Evolutionary conservation across 2,329 filamentous ascomycete species (phyloP).

Genomic region (Metarhizium guizhouense): DNA sequence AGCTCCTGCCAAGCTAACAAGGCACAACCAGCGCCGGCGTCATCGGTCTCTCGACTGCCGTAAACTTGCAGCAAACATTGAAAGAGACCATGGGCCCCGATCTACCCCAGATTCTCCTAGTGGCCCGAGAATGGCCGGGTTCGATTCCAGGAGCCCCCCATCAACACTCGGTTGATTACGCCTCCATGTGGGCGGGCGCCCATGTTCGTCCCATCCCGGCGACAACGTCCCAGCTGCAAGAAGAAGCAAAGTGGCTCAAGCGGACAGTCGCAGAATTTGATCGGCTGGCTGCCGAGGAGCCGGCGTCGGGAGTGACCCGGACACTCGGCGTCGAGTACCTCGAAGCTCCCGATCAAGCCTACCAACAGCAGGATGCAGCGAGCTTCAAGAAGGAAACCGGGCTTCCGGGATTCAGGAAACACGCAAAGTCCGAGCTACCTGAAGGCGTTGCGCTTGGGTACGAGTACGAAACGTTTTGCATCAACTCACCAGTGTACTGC

Average conservation of each 20-base stretch:
- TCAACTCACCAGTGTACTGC: constrained; percentile 47
- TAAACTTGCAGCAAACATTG: constrained; percentile 29
- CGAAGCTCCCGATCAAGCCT: constrained; percentile 32
- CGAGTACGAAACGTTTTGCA: constrained; percentile 45
- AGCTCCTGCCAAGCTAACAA: neutral
- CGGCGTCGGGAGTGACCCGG: constrained; percentile 36
- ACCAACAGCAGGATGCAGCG: constrained; percentile 20
- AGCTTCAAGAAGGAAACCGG: constrained; percentile 20
- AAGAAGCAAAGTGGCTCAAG: constrained; percentile 24
- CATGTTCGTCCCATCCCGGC: constrained; percentile 43
- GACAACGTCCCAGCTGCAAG: constrained; percentile 20
- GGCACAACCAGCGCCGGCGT: constrained; percentile 37
- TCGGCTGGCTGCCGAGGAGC: constrained; percentile 13
- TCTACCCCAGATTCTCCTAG: constrained; percentile 14
- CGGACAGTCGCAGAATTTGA: constrained; percentile 17
- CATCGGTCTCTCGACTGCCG: constrained; percentile 39
- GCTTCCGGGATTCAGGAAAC: constrained; percentile 16
- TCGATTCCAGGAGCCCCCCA: constrained; percentile 21
- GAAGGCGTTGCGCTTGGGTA: constrained; percentile 34
- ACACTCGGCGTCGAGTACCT: constrained; percentile 43
- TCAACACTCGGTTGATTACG: constrained; percentile 32
- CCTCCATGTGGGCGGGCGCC: constrained; percentile 49
- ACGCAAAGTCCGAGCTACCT: constrained; percentile 29
- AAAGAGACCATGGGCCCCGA: neutral
- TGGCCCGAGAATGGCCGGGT: constrained; percentile 25